Conservation (phyloP, 805 yeast species). For the Suhomyces tanzawaensis region DNA sequence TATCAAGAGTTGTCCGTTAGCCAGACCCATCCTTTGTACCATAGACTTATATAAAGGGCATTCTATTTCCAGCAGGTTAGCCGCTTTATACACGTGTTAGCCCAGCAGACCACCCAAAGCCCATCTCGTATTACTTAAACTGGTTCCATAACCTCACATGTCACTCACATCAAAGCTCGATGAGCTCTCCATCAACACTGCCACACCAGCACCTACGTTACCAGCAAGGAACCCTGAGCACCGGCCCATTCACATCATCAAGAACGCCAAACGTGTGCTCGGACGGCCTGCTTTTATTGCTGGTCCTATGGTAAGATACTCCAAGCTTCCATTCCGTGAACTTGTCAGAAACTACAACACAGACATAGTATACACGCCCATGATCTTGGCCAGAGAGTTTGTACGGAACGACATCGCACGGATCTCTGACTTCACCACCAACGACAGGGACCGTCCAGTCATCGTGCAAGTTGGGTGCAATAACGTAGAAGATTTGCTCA, state of each 20-base stretch:
- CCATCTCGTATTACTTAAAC: too few relatives aligned
- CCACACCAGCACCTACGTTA: neutral
- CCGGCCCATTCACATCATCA: slow-evolving; percentile 35
- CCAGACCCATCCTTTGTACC: too few relatives aligned
- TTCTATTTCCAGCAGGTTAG: too few relatives aligned
- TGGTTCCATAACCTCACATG: too few relatives aligned
- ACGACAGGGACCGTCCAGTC: slow-evolving; percentile 62
- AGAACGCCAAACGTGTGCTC: slow-evolving; percentile 18
- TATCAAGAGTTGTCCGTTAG: too few relatives aligned
- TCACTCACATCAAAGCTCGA: neutral
- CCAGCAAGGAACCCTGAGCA: slow-evolving; percentile 22
- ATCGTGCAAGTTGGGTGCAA: slow-evolving; percentile 91
- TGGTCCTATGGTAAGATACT: slow-evolving; percentile 98
- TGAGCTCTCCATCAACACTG: neutral
- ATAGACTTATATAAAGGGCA: too few relatives aligned
- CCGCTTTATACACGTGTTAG: too few relatives aligned
- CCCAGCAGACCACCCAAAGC: too few relatives aligned
- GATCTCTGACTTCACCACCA: slow-evolving; percentile 80
- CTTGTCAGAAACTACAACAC: slow-evolving; percentile 65
- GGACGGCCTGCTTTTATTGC: slow-evolving; percentile 41
- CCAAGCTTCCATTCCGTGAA: slow-evolving; percentile 88
- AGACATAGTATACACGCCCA: slow-evolving; percentile 90
- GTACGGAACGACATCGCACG: slow-evolving; percentile 82
- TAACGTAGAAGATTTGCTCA: slow-evolving; percentile 73
- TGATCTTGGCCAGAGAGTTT: slow-evolving; percentile 95